A percentile compares a stretch with the other conserved stretches of the same genome.
Conservation (phyloP, 1,284 basidiomycete species). For the Cutaneotrichosporon arboriforme region DNA sequence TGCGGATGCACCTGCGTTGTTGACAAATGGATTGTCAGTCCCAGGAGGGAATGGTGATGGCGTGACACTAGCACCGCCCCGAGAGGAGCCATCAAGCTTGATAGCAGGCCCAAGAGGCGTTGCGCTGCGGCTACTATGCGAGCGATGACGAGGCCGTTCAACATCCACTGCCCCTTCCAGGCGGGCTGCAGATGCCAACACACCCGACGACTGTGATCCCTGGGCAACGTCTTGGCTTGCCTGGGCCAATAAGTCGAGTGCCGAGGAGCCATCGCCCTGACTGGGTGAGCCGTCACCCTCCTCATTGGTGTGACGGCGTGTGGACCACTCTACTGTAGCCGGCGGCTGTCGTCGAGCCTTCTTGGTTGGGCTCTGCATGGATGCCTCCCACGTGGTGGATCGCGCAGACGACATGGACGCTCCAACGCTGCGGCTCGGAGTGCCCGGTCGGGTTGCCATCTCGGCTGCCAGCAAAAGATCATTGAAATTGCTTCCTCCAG, state of each 20-base stretch:
- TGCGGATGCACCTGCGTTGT: neutral
- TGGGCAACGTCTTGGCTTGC: constrained; percentile 32
- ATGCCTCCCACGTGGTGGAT: constrained; percentile 22
- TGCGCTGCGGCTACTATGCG: constrained; percentile 8
- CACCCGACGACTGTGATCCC: constrained; percentile 4
- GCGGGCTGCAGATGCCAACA: constrained; percentile 9
- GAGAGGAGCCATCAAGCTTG: constrained; percentile 18
- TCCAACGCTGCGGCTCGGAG: constrained; percentile 25
- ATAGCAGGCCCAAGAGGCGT: constrained; percentile 35
- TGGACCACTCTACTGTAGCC: constrained; percentile 18
- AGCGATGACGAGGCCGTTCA: neutral
- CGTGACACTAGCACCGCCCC: neutral
- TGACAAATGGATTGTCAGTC: constrained; percentile 11
- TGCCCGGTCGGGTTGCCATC: constrained; percentile 37
- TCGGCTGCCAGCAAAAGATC: constrained; percentile 44
- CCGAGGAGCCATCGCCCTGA: constrained; percentile 22
- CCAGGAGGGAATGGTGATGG: constrained; percentile 1
- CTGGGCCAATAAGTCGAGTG: constrained; percentile 40
- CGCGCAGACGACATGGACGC: constrained; percentile 30
- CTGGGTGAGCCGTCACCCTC: constrained; percentile 10
- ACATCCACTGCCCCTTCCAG: constrained; percentile 19
- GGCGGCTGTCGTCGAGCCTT: constrained; percentile 17
- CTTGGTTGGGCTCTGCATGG: constrained; percentile 28
- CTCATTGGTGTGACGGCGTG: constrained; percentile 7
- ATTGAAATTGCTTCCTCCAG: constrained; percentile 42